These are phyloP conservation scores for Xylaria grammica DNA, from an alignment of 495 filamentous ascomycete genomes.

Conservation along the genomic window DNA sequence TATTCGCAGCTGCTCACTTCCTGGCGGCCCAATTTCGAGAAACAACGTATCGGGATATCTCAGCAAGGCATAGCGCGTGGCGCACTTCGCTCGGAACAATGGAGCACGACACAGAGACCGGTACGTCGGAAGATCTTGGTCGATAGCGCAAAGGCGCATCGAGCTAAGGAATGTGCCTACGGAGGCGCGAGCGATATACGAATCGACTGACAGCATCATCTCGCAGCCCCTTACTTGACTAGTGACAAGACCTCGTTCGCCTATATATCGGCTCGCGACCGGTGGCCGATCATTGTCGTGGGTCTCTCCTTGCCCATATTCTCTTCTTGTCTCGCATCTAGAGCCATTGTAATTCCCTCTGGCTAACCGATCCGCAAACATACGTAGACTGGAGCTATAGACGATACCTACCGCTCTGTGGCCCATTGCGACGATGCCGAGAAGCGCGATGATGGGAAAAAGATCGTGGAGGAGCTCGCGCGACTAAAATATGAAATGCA, in stretches of 20 bases:
- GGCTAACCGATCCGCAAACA: constrained; percentile 4
- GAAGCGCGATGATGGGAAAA: constrained; percentile 80
- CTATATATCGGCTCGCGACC: constrained; percentile 75
- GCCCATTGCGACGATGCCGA: constrained; percentile 62
- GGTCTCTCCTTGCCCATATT: constrained; percentile 27
- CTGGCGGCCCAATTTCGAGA: too few relatives aligned
- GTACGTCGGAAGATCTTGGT: too few relatives aligned
- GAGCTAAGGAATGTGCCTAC: too few relatives aligned
- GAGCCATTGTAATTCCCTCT: not conserved
- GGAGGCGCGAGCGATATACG: not conserved
- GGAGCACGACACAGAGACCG: constrained; percentile 68
- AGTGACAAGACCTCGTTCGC: constrained; percentile 87
- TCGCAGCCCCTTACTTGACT: constrained; percentile 74
- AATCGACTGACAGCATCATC: not conserved
- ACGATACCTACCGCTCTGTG: constrained; percentile 84
- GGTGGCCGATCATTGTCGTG: constrained; percentile 95
- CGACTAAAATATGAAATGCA: constrained; percentile 94
- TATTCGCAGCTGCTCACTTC: too few relatives aligned
- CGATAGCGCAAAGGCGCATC: too few relatives aligned
- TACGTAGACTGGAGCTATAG: constrained; percentile 85
- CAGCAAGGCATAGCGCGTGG: not conserved
- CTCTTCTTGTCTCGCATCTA: not conserved
- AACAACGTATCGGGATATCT: too few relatives aligned
- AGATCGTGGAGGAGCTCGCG: constrained; percentile 78
- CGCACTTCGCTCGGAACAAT: constrained; percentile 40